Evolutionary conservation across 2,329 filamentous ascomycete species (phyloP), one percentile per base, ranked within the genome.

Genomic region (Ceratocystis alfenasii): DNA sequence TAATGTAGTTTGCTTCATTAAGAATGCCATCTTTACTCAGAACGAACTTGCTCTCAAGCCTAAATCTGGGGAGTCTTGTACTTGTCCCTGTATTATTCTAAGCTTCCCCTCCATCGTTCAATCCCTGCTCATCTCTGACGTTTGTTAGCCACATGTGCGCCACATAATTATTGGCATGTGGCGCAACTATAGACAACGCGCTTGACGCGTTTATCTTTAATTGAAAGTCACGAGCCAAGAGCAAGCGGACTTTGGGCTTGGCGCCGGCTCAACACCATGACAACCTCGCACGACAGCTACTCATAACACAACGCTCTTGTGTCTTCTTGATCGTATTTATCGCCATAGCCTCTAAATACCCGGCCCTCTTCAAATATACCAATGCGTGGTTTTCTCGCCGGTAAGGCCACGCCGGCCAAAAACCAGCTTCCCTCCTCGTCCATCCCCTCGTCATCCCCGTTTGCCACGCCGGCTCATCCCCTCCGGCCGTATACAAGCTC

Each of bases 391-490:
- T 69, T 68, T 61, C 63, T 69, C 22, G 66, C 66, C 22, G 67
- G 65, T 36, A 67, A 68, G 64, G 66, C 67, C 53, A 69, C 68
- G 50, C 65, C 64, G 25, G 57, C 67, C 28, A 67, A 67, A 53
- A 41, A 57, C 46, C 60, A 55, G 17, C 73, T 75, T 53, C 75
- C 72, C 8, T 78, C 78, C 2, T 85, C 88, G 63, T 81, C 83
- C 53, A 85, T 94, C 68, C 90, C 90, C 3, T 96, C 92, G 0
- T 95, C 91, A 0, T 96, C 91, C 22, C 90, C 92, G 7, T 96
- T 96, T 76, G 90, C 85, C 63, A 96, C 92, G 1, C 92, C 92
- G 1, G 83, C 85, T 55, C 88, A 94, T 74, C 89, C 91, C 57
- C 83, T 94, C 63, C 83, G 82, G 70, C 83, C 87, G 17, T 86